phyloP scores from a whole-genome alignment of 345 rosid species.

The Camelina sativa region DNA sequence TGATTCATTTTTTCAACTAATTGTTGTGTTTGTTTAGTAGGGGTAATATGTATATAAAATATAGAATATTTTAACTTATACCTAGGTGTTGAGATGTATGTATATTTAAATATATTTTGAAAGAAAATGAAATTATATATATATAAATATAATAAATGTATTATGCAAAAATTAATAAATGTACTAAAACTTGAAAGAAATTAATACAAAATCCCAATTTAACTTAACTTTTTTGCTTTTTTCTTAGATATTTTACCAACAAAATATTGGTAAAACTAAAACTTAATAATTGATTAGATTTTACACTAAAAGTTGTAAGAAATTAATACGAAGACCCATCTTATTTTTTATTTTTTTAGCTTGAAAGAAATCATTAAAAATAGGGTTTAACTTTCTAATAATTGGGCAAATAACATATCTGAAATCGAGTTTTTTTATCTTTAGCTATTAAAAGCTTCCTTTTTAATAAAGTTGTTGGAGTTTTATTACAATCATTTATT shows the following conservation, averaged over 20 bases:
- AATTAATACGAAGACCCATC: neutral
- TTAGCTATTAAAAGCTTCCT: neutral
- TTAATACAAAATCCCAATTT: too few relatives aligned
- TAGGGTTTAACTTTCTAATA: too few relatives aligned
- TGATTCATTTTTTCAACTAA: neutral
- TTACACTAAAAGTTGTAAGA: neutral
- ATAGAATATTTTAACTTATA: neutral
- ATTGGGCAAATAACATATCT: neutral
- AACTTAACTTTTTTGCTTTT: too few relatives aligned
- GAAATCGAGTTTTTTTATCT: neutral
- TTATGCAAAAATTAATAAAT: neutral
- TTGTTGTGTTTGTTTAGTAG: neutral
- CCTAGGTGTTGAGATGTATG: neutral
- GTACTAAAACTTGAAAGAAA: too few relatives aligned
- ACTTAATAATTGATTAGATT: neutral
- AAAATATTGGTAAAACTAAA: neutral
- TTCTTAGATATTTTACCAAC: neutral
- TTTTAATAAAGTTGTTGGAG: neutral
- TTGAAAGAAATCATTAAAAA: too few relatives aligned
- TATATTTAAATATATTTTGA: too few relatives aligned
- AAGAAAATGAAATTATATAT: too few relatives aligned
- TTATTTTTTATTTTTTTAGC: neutral
- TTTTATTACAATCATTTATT: neutral
- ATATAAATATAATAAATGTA: neutral
- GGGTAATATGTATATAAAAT: neutral